Evolutionary conservation across 768 basidiomycete species (phyloP).

Genomic region (Psilocybe cyanescens): DNA sequence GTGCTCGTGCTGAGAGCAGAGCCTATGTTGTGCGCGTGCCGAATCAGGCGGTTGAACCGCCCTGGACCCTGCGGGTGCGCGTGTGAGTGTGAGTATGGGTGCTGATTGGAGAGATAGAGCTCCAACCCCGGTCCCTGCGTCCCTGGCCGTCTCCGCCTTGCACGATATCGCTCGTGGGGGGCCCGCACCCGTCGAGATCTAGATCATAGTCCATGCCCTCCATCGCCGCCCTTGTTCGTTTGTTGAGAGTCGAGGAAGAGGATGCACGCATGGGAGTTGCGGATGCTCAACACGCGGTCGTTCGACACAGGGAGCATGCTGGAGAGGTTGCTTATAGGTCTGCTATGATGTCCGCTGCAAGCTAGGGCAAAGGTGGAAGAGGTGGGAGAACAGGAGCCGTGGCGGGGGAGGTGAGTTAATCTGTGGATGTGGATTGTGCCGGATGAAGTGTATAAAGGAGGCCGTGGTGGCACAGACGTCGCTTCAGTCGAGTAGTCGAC

Average conservation of each 20-base stretch:
- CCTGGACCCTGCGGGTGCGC: constrained; percentile 1
- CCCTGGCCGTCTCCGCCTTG: background rate
- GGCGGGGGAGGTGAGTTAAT: too few species aligned
- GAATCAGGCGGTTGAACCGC: constrained; percentile 4
- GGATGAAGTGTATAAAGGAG: too few species aligned
- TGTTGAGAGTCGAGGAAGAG: constrained; percentile 11
- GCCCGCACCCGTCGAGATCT: background rate
- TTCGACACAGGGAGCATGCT: constrained; percentile 23
- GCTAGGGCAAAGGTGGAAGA: too few species aligned
- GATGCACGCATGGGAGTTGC: constrained; percentile 15
- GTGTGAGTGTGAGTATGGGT: background rate
- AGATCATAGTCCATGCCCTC: too few species aligned
- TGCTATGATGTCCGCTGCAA: too few species aligned
- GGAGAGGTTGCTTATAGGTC: background rate
- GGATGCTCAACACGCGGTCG: constrained; percentile 23
- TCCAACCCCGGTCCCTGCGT: constrained; percentile 1
- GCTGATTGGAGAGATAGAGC: constrained; percentile 13
- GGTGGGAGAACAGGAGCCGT: too few species aligned
- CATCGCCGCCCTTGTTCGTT: too few species aligned
- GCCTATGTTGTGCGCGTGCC: background rate
- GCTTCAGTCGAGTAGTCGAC: too few species aligned
- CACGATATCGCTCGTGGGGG: constrained; percentile 14
- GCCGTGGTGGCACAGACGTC: too few species aligned
- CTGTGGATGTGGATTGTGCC: too few species aligned
- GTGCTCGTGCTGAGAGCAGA: background rate